Percentiles rank a stretch among this genome's conserved stretches.
These are phyloP conservation scores for Colletotrichum trifolii DNA, from an alignment of 2,329 filamentous ascomycete genomes.

Conservation along the genomic window DNA sequence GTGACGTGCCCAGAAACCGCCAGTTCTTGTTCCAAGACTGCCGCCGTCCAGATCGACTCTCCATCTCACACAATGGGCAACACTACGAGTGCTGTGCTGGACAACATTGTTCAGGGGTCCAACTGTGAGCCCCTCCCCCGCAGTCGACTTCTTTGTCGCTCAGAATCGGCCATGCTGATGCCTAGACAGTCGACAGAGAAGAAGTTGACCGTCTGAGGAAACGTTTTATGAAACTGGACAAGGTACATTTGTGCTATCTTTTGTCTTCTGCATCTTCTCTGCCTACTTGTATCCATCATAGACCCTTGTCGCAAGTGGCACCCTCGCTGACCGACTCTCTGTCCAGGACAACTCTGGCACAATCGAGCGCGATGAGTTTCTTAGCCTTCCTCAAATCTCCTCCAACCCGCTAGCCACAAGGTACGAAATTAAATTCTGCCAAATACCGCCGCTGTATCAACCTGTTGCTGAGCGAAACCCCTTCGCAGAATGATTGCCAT, in stretches of 20 bases:
- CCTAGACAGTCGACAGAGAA: constrained; percentile 84
- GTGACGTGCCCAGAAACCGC: neutral
- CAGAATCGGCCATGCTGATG: constrained; percentile 31
- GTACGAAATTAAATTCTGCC: constrained; percentile 54
- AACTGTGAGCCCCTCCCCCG: constrained; percentile 75
- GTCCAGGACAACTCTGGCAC: constrained; percentile 95
- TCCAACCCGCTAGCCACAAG: constrained; percentile 97
- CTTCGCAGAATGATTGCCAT: constrained; percentile 93
- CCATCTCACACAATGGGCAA: constrained; percentile 68
- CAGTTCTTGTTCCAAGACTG: constrained; percentile 6
- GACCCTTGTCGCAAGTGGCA: neutral
- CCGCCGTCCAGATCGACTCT: constrained; percentile 16
- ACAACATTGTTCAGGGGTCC: constrained; percentile 94
- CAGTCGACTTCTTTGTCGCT: constrained; percentile 35
- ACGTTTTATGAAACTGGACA: constrained; percentile 99
- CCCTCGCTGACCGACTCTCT: constrained; percentile 22
- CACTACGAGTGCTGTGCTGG: constrained; percentile 80
- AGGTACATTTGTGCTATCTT: constrained; percentile 66
- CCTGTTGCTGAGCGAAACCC: constrained; percentile 4
- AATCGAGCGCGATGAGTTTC: constrained; percentile 98
- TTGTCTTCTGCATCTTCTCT: neutral
- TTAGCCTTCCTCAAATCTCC: constrained; percentile 95
- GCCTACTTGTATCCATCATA: neutral
- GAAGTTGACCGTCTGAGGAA: constrained; percentile 96
- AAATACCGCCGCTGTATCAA: no score